Conservation (phyloP, 1,284 basidiomycete species). For the Gomphus bonarii region DNA sequence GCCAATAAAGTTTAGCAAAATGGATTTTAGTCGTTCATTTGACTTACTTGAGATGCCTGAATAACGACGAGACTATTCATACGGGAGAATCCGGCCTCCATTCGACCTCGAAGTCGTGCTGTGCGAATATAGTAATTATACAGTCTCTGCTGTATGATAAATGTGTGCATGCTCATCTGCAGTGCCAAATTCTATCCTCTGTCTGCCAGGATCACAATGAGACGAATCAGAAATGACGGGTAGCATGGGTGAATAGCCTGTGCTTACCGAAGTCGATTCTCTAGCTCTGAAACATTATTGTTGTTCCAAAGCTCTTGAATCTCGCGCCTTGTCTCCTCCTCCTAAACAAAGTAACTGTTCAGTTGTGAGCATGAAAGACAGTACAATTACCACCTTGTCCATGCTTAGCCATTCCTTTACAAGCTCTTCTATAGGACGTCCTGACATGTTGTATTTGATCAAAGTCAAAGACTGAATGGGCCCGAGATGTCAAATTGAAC, state of each 20-base stretch:
- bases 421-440: slow-evolving; percentile 28
- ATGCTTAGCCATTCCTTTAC: slow-evolving; percentile 47
- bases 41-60: slow-evolving; percentile 66
- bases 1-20: neutral
- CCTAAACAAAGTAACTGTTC: slow-evolving; percentile 26
- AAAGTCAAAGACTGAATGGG: neutral
- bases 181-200: slow-evolving; percentile 76
- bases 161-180: slow-evolving; percentile 42
- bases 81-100: slow-evolving; percentile 78
- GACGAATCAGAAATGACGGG: neutral
- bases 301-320: slow-evolving; percentile 40
- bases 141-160: neutral
- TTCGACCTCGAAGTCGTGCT: slow-evolving; percentile 64
- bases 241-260: neutral
- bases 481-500: too few species aligned
- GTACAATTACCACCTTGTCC: slow-evolving; percentile 32
- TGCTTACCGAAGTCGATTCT: slow-evolving; percentile 45
- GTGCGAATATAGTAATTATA: neutral
- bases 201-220: slow-evolving; percentile 25
- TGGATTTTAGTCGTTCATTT: neutral
- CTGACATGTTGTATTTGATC: slow-evolving; percentile 3
- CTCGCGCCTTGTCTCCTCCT: slow-evolving; percentile 41
- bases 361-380: neutral
- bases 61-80: slow-evolving; percentile 83
- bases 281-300: slow-evolving; percentile 38